A percentile compares a stretch with the other conserved stretches of the same genome.
phyloP scores from a whole-genome alignment of 495 filamentous ascomycete genomes.

The Clohesyomyces aquaticus region DNA sequence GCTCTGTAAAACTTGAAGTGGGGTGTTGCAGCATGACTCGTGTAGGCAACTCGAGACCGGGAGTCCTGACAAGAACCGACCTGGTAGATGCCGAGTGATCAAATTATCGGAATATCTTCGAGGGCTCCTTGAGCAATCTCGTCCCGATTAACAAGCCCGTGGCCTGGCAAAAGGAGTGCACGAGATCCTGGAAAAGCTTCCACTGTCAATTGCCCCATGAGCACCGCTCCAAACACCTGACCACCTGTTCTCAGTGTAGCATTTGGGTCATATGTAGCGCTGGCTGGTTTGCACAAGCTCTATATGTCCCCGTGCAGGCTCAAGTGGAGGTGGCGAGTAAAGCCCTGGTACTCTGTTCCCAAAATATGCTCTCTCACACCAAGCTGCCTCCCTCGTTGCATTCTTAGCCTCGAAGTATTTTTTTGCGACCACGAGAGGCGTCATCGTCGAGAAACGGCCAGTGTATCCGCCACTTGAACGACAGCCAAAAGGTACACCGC shows the following conservation, averaged over 20 bases:
- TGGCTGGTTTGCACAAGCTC: constrained; percentile 17
- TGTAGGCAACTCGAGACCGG: too few relatives aligned
- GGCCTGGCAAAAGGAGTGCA: too few relatives aligned
- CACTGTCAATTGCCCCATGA: too few relatives aligned
- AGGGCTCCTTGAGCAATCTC: too few relatives aligned
- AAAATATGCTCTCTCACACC: constrained; percentile 30
- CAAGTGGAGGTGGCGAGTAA: constrained; percentile 23
- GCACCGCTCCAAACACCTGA: too few relatives aligned
- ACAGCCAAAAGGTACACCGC: constrained; percentile 21
- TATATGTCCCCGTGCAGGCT: constrained; percentile 5
- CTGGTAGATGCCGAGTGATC: too few relatives aligned
- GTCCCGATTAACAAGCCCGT: too few relatives aligned
- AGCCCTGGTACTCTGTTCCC: constrained; percentile 22
- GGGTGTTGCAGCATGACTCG: not conserved
- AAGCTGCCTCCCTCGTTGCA: constrained; percentile 15
- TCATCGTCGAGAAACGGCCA: constrained; percentile 25
- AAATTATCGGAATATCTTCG: too few relatives aligned
- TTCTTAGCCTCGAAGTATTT: constrained; percentile 28
- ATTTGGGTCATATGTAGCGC: constrained; percentile 9
- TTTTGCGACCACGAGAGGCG: constrained; percentile 22
- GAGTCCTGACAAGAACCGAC: too few relatives aligned
- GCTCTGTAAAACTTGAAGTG: not conserved
- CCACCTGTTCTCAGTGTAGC: too few relatives aligned
- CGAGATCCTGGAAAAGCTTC: too few relatives aligned
- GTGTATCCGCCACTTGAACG: constrained; percentile 18